Percentiles rank a stretch among this genome's conserved stretches.
Conservation (phyloP, 2,329 filamentous ascomycete species). For the Dactylella cylindrospora region DNA sequence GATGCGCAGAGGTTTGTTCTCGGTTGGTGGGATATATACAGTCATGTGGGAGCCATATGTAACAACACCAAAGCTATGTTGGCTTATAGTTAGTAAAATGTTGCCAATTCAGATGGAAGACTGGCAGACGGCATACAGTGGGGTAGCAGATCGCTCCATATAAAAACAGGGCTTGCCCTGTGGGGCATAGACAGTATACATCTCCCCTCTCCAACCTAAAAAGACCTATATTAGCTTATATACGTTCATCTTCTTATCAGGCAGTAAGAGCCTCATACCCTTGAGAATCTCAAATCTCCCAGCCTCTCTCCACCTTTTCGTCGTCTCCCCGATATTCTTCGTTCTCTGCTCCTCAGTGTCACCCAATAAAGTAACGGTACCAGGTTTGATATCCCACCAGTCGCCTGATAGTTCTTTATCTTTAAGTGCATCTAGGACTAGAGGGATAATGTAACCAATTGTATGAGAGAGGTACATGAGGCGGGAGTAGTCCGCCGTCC, state of each 20-base stretch:
- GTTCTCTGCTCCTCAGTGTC: conserved; percentile 65
- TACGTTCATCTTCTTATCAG: background rate
- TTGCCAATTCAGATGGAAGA: background rate
- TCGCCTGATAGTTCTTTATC: conserved; percentile 75
- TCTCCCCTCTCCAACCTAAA: conserved; percentile 75
- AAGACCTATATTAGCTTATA: background rate
- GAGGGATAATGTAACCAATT: conserved; percentile 47
- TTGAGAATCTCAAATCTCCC: conserved; percentile 65
- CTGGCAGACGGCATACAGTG: conserved; percentile 72
- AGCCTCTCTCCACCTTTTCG: conserved; percentile 68
- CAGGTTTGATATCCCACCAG: conserved; percentile 55
- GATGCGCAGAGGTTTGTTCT: conserved; percentile 62
- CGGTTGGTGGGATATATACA: conserved; percentile 63
- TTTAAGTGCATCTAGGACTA: conserved; percentile 66
- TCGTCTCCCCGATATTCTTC: conserved; percentile 59
- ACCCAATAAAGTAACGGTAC: conserved; percentile 41
- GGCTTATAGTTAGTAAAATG: background rate
- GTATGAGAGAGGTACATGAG: conserved; percentile 45
- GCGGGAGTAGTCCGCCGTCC: conserved; percentile 33
- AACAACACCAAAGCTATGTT: conserved; percentile 32
- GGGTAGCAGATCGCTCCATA: conserved; percentile 73
- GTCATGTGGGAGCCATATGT: conserved; percentile 63
- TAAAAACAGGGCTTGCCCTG: conserved; percentile 67
- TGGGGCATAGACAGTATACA: conserved; percentile 73
- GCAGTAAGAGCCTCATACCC: conserved; percentile 11